A percentile compares a stretch with the other conserved stretches of the same genome.
These are phyloP conservation scores for Pseudomassariella vexata DNA, from an alignment of 2,329 filamentous ascomycete genomes.

Conservation along the genomic window DNA sequence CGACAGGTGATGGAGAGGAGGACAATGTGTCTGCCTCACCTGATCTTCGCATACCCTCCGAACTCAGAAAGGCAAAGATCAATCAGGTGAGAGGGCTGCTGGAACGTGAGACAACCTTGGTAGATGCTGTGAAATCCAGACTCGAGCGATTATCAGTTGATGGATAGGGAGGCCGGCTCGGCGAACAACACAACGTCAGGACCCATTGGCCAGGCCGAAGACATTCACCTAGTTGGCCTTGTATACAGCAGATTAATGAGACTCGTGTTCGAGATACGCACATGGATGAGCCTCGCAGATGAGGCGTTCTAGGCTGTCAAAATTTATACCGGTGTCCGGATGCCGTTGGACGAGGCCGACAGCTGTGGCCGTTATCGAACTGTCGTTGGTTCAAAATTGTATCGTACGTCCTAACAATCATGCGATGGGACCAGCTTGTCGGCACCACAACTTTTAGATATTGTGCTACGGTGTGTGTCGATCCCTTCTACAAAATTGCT, in stretches of 20 bases:
- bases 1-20: constrained; percentile 21
- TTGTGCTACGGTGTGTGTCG: no score
- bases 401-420: no score
- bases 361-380: no score
- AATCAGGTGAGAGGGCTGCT: constrained; percentile 57
- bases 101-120: constrained; percentile 60
- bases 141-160: constrained; percentile 48
- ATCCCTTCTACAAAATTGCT: no score
- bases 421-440: no score
- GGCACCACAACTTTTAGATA: no score
- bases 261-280: no score
- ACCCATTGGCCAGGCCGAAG: not conserved
- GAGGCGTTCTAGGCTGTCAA: no score
- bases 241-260: not conserved
- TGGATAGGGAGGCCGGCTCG: constrained; percentile 12
- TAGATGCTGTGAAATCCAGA: constrained; percentile 59
- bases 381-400: no score
- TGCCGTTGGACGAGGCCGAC: no score
- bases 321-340: not conserved
- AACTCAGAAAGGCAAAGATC: constrained; percentile 58
- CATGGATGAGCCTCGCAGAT: no score
- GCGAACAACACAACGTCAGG: not conserved
- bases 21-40: constrained; percentile 24
- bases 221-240: constrained; percentile 1
- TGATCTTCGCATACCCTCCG: constrained; percentile 49